Base-by-base conservation (phyloP, 129 eudicot genomes). In the Cynara cardunculus region DNA sequence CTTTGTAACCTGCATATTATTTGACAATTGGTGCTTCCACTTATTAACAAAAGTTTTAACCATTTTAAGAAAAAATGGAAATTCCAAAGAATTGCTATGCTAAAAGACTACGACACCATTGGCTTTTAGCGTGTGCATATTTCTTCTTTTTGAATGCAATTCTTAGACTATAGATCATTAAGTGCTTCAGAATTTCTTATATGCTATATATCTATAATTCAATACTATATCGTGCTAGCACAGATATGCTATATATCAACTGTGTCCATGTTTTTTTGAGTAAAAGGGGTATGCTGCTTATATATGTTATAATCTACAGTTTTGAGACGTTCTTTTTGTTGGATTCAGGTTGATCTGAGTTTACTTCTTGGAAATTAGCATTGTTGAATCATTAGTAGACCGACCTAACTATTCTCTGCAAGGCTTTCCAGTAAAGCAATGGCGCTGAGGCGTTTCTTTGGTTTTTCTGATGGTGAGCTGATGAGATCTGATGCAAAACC, bases 401-500 rank as follows among this genome's bases (percentile, higher is more conserved):
- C 28, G 27, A 62, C 69, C 1, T 22, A 62, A 62, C 27, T 22
- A 64, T 14, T 72, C 12, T 73, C 14, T 64, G 24, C 69, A 81
- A 65, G 68, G 49, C 6, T 8, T 27, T 81, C 62, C 68, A 13
- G 46, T n/a, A 75, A 11, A 79, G 76, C 53, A 69, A 94, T 92
- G 99, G 94, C 99, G 2, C 80, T 92, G 71, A 87, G 97, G 80
- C 91, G 97, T 41, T 74, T 83, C 34, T 77, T 89, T 75, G 99
- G 99, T 27, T 95, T 84, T 80, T 95, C 99, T 72, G 97, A 95
- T 80, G 99, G 97, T 9, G 99, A 95, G 64, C 82, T 95, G 41
- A 95, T 89, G 96, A 86, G 99, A 65, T 92, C 97, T 79, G 99
- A 95, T 87, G 79, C 89, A 69, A 95, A 95, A 82, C 99, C 99